Base-by-base conservation (phyloP, 2,329 filamentous ascomycete genomes). In the Dichotomopilus funicola region DNA sequence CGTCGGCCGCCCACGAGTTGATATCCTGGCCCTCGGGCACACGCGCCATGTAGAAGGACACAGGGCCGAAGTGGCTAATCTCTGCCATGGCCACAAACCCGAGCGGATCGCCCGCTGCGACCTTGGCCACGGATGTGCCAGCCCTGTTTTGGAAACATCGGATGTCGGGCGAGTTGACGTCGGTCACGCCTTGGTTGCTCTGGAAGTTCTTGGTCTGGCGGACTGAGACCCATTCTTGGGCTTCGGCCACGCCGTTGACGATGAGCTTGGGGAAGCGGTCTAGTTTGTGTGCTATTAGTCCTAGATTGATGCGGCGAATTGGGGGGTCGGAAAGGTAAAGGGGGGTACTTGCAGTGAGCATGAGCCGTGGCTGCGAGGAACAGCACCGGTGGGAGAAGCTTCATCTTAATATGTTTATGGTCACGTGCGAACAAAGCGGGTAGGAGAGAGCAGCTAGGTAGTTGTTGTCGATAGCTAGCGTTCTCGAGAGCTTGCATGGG, bases 161-260 rank as follows among this genome's bases (percentile, higher is more conserved):
- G 36, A 65, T 63, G 42, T 63, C 57, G 34, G 43, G 42, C 42
- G 52, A 56, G 52, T 56, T 64, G 11, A 70, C 49, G 49, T 52
- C 42, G 49, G 49, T 52, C 42, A 52, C 49, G 42, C 49, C 49
- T 5, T 38, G 35, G 42, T 52, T 69, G 58, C 57, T 65, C 56
- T 69, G 68, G 63, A 65, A 69, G 64, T 69, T 70, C 60, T 69
- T 69, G n/a, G 68, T 68, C 54, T 67, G 55, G 38, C 73, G 69
- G 40, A 74, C 67, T 5, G 64, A 60, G 4, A 54, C 62, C 66
- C 66, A 70, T 47, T 68, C 66, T 8, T 56, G 55, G n/a, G 63
- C 58, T 47, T 68, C 65, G 41, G 62, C 44, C 5, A 58, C 59
- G 31, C 66, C 65, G 56, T 64, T 59, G 27, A 70, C 56, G 46